Evolutionary conservation across 768 basidiomycete species (phyloP).

Genomic region (Tylopilus rubrobrunneus): DNA sequence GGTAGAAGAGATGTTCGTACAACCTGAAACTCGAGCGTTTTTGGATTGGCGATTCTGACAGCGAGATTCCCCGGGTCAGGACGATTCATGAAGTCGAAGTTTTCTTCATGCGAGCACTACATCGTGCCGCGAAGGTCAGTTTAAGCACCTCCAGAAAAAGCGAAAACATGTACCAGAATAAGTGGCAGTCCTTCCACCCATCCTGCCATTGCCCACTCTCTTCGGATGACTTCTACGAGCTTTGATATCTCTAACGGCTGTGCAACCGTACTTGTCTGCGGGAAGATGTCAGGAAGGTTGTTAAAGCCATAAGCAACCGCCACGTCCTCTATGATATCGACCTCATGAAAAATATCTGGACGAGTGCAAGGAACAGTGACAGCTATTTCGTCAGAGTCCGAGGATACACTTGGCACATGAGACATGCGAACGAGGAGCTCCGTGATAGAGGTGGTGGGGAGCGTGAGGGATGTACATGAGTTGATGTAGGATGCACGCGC

Average conservation of each 20-base stretch:
- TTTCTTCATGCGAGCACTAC: constrained; percentile 98
- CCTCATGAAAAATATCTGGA: constrained; percentile 96
- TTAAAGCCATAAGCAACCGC: constrained; percentile 99
- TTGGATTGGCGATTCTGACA: constrained; percentile 93
- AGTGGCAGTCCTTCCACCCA: constrained; percentile 96
- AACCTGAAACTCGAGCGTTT: constrained; percentile 96
- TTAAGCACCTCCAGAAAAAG: background rate
- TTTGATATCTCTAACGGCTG: constrained; percentile 89
- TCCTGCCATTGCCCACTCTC: constrained; percentile 91
- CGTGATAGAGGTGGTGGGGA: constrained; percentile 62
- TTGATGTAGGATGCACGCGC: constrained; percentile 92
- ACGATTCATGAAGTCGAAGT: constrained; percentile 91
- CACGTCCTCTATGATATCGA: constrained; percentile 97
- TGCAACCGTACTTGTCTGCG: constrained; percentile 89
- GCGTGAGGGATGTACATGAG: constrained; percentile 84
- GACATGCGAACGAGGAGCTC: constrained; percentile 83
- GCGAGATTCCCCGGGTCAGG: constrained; percentile 76
- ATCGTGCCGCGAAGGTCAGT: constrained; percentile 4
- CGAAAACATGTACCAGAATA: constrained; percentile 60
- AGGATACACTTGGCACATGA: constrained; percentile 48
- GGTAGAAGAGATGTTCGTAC: constrained; percentile 95
- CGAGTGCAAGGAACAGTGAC: constrained; percentile 91
- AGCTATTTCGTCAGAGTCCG: constrained; percentile 57
- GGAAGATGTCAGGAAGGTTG: constrained; percentile 90
- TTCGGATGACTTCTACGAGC: constrained; percentile 81